A percentile compares a stretch with the other conserved stretches of the same genome.
Conservation (phyloP, 768 basidiomycete species). For the Leccinum olivaceopallidum region DNA sequence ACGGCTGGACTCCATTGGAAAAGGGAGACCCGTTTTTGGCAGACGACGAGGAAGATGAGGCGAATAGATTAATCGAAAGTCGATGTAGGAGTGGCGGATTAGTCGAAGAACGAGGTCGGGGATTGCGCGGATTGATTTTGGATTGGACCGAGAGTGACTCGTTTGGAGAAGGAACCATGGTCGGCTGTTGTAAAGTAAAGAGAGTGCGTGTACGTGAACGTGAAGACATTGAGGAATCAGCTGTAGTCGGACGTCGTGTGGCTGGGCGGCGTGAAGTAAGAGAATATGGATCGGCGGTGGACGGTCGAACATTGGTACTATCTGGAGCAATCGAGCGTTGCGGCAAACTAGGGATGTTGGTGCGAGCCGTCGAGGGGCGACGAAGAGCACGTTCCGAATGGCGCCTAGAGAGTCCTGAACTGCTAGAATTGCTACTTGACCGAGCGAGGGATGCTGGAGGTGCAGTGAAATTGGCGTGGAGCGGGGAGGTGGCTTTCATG, state of each 20-base stretch:
- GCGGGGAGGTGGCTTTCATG: conserved; percentile 45
- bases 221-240: conserved; percentile 37
- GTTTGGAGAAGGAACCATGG: conserved; percentile 15
- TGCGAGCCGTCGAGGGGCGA: conserved; percentile 10
- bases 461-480: conserved; percentile 35
- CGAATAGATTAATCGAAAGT: conserved; percentile 65
- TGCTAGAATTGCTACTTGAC: conserved; percentile 22
- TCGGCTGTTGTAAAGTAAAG: conserved; percentile 29
- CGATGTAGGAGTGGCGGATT: conserved; percentile 73
- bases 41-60: conserved; percentile 41
- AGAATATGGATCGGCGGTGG: conserved; percentile 18
- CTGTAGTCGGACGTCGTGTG: conserved; percentile 42
- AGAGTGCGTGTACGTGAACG: conserved; percentile 32
- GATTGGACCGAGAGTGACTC: conserved; percentile 8
- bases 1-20: conserved; percentile 15
- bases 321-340: conserved; percentile 5
- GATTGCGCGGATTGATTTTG: conserved; percentile 35
- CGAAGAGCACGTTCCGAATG: conserved; percentile 39
- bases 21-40: conserved; percentile 15
- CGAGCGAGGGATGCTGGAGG: conserved; percentile 17
- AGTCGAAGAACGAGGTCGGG: conserved; percentile 51
- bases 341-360: conserved; percentile 16
- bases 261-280: conserved; percentile 18
- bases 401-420: conserved; percentile 42
- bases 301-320: conserved; percentile 16